Base-by-base conservation (phyloP, 2,329 filamentous ascomycete species). In the Fragosphaeria purpurea region DNA sequence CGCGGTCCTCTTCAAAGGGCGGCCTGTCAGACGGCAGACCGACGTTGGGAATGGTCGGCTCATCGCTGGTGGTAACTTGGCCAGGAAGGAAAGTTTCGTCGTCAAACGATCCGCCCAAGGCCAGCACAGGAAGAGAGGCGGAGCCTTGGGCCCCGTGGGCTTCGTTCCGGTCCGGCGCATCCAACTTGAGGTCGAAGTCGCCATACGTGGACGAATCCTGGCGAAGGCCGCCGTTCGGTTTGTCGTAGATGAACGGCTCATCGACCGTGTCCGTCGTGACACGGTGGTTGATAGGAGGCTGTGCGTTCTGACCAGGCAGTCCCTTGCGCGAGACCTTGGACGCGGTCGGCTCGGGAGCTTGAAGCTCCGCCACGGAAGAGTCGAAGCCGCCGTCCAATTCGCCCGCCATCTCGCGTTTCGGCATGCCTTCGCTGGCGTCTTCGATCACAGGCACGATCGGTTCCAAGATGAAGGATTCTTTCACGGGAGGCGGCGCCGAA, bases 371-470 rank as follows among this genome's bases (percentile, higher is more conserved):
- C 12, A 50, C 50, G 3, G 53, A 32, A 41, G 66, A 22, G 22
- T 22, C 2, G 22, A 22, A 22, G 22, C 22, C 22, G 3, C 22
- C 22, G 22, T 22, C 22, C 22, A 22, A 3, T 22, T 22, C 22
- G 22, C 22, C 22, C 22, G 22, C 22, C 22, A 22, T 22, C 22
- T 22, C 22, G 22, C 22, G 22, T 22, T 22, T 22, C 22, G 22
- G 22, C 22, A 22, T 22, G 22, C 22, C 22, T 10, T 44, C 43
- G 5, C 13, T 41, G 6, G 31, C 58, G 1, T 61, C 62, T 48
- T 66, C 69, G 50, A 70, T 66, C 50, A 70, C 65, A 4, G 70
- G 66, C 31, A 70, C 60, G 12, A 68, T 61, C 11, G 65, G 60
- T 51, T 67, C 59, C 7, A 59, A 46, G 9, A 44, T n/a, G 40